Evolutionary conservation across 345 rosid genomes (phyloP).

Genomic region (Camelina sativa): DNA sequence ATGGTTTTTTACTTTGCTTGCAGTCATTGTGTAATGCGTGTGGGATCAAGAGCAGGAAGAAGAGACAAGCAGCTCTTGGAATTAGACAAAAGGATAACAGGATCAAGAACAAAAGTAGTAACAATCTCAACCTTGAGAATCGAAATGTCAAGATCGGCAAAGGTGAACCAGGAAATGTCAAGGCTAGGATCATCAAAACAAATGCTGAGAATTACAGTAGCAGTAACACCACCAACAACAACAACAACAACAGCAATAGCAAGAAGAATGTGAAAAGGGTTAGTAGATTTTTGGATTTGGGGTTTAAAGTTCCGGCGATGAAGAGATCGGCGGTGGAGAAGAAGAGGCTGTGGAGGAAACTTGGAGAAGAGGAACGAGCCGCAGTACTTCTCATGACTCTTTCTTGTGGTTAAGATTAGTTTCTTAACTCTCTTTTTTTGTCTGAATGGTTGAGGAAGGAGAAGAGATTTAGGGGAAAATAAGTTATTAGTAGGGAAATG

Average conservation of each 20-base stretch:
- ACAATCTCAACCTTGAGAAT: not conserved
- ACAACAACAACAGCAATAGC: not conserved
- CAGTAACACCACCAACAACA: not conserved
- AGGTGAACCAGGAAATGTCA: constrained; percentile 50
- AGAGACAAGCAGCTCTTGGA: constrained; percentile 56
- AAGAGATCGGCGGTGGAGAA: constrained; percentile 64
- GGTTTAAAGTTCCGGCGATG: constrained; percentile 79
- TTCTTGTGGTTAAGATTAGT: constrained; percentile 67
- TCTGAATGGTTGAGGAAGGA: constrained; percentile 5
- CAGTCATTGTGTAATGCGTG: constrained; percentile 94
- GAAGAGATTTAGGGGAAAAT: constrained; percentile 32
- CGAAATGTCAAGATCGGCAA: constrained; percentile 27
- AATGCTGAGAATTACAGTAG: not conserved
- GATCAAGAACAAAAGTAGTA: constrained; percentile 46
- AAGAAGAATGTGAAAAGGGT: constrained; percentile 35
- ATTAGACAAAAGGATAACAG: constrained; percentile 56
- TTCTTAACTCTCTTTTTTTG: constrained; percentile 1
- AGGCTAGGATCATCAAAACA: constrained; percentile 70
- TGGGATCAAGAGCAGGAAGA: constrained; percentile 86
- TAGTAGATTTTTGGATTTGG: constrained; percentile 58
- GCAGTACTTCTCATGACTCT: constrained; percentile 90
- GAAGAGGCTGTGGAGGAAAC: constrained; percentile 58
- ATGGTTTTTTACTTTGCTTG: constrained; percentile 12
- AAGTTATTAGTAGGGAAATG: constrained; percentile 36
- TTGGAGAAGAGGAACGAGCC: constrained; percentile 90